Percentiles rank a stretch among this genome's conserved stretches.
Evolutionary conservation across 176 grass and related monocot genomes (phyloP).

Genomic region (Bothriochloa decipiens): DNA sequence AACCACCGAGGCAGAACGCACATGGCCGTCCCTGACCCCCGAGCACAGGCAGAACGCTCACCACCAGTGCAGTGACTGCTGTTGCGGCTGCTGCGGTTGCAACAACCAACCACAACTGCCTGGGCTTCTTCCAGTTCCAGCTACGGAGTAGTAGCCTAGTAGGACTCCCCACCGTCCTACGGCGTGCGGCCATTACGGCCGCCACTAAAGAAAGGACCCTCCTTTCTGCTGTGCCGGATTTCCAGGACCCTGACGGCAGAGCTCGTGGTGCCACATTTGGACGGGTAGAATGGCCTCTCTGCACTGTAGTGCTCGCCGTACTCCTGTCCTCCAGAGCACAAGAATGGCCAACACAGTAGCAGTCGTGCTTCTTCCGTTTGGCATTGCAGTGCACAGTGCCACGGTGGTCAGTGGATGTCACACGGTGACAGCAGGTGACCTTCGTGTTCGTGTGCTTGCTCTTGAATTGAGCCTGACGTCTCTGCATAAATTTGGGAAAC

Average conservation of each 20-base stretch:
- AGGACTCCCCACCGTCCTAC: no score
- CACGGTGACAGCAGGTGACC: no score
- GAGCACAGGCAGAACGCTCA: not conserved
- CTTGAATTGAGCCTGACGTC: not conserved
- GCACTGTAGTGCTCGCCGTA: not conserved
- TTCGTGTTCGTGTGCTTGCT: not conserved
- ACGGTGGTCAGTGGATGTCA: no score
- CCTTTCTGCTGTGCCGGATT: conserved; percentile 11
- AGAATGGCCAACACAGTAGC: not conserved
- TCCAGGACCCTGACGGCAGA: not conserved
- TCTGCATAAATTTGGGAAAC: not conserved
- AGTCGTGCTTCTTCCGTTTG: not conserved
- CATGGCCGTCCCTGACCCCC: conserved; percentile 42
- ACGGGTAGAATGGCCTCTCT: conserved; percentile 21
- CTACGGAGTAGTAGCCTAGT: no score
- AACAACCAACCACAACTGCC: not conserved
- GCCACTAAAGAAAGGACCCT: not conserved
- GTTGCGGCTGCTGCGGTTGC: not conserved
- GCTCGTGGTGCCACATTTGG: conserved; percentile 25
- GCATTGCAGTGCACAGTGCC: not conserved
- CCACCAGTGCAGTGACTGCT: not conserved
- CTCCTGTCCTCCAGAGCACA: not conserved
- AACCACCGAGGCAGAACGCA: conserved; percentile 5
- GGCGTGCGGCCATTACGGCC: no score
- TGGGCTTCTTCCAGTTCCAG: not conserved